Base-by-base conservation (phyloP, 352 stramenopile species). In the Achlya hypogyna region DNA sequence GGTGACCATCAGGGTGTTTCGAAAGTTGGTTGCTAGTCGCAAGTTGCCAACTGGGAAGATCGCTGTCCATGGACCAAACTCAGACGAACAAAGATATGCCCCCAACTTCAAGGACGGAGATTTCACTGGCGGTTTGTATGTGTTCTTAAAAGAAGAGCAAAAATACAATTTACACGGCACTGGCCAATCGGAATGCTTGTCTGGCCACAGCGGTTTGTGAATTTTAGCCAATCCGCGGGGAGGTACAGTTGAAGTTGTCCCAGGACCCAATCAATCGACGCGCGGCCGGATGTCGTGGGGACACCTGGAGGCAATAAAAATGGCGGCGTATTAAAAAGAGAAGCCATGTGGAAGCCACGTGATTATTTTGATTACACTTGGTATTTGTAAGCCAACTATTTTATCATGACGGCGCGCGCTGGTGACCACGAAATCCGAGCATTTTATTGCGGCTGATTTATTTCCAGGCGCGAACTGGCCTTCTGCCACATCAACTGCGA, bases 161-260 rank as follows among this genome's bases (percentile, higher is more conserved):
- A 42, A 42, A 42, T 42, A 16, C 6, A 6, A 42, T 42, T 42
- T 42, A n/a, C n/a, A n/a, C n/a, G n/a, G n/a, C n/a, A n/a, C n/a
- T 14, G 14, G 34, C 34, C 34, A 42, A 42, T 42, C 6, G 14
- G 34, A 42, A 42, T 14, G 34, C 34, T 16, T 14, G 34, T 14
- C 34, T 6, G 6, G 16, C 23, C 49, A 8, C 29, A 54, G 6
- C 49, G 6, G 49, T 6, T 54, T 8, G 6, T 34, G 6, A 28
- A 6, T 42, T 16, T 16, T 42, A 54, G 49, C 49, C 49, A 54
- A 54, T 54, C 23, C 6, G 6, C 6, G 49, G 49, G 6, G 49
- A 54, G 49, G 49, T 34, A 54, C 49, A 34, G 49, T 54, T 54
- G 49, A 54, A 54, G 49, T 54, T 34, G 49, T 42, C 34, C 49